Evolutionary conservation across 2,329 filamentous ascomycete genomes (phyloP), one percentile per base, ranked within the genome.

Genomic region (Exophiala bonariae): DNA sequence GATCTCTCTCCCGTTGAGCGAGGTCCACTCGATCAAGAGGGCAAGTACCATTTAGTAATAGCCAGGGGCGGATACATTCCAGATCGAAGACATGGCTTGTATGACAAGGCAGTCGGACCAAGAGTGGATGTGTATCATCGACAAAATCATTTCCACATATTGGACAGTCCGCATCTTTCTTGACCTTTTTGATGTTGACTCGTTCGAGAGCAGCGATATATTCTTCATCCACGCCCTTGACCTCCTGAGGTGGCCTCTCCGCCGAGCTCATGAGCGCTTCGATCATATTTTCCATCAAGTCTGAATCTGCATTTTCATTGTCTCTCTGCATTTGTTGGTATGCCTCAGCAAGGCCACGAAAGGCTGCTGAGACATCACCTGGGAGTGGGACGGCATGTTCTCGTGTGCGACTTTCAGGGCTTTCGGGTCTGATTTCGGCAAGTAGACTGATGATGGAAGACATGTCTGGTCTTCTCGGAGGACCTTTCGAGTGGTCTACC

Each of bases 391-490:
- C 63, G 2, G 81, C 78, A 63, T 83, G 67, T n/a, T 71, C 69
- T 58, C 83, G 79, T 44, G 74, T 72, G 39, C 76, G 77, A 36
- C 66, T 59, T 46, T 69, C 65, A 5, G 71, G 66, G 19, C 69
- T 56, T 60, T 77, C 73, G 22, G 74, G 77, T 7, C 77, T 80
- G 47, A 81, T 75, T 58, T 83, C 78, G 50, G 68, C 68, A 40
- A 85, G 77, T 35, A 78, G 77, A 47, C 76, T 74, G 69, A 83
- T 83, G 72, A 85, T 85, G 58, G 80, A 82, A 32, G 77, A 81
- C 32, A 85, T 75, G 63, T 85, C 82, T 20, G 82, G 82, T 41
- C 81, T 77, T 54, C 79, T 79, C 44, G 68, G 67, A 26, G 66
- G 65, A 31, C 41, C 35, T 18, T 49, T 37, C 7, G 33, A 17